Conservation (phyloP, 2,329 filamentous ascomycete species). For the Chaetomiaceae sp. region DNA sequence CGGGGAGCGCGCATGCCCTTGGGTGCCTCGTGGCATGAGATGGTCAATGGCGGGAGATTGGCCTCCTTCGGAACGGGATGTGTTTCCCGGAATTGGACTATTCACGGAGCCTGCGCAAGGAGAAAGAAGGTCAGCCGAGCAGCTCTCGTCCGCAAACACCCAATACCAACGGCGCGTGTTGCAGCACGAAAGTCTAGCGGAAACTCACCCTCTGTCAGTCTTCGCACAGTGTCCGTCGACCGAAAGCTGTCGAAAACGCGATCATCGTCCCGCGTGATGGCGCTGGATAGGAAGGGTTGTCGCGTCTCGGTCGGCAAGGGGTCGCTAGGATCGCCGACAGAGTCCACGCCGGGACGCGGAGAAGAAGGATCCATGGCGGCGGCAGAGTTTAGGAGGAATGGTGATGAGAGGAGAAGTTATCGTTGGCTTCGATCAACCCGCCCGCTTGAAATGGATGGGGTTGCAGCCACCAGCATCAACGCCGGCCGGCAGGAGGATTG, state of each 20-base stretch:
- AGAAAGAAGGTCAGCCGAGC: constrained; percentile 8
- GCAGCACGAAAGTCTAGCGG: too few relatives aligned
- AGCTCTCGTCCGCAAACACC: neutral
- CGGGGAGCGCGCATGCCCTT: constrained; percentile 39
- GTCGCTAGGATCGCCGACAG: constrained; percentile 33
- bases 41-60: constrained; percentile 35
- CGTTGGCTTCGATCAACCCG: too few relatives aligned
- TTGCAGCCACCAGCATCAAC: too few relatives aligned
- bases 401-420: neutral
- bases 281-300: constrained; percentile 35
- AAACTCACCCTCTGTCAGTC: constrained; percentile 53
- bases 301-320: constrained; percentile 50
- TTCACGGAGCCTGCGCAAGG: constrained; percentile 16
- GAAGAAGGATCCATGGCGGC: constrained; percentile 44
- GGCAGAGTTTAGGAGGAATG: neutral
- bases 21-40: constrained; percentile 33
- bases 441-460: too few relatives aligned
- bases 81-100: constrained; percentile 15
- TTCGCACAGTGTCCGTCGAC: constrained; percentile 56
- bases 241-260: constrained; percentile 51
- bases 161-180: too few relatives aligned
- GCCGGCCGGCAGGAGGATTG: neutral
- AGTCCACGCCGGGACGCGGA: constrained; percentile 32
- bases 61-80: constrained; percentile 28
- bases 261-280: constrained; percentile 37